phyloP scores from a whole-genome alignment of 305 asterid species.

The Fraxinus angustifolia region DNA sequence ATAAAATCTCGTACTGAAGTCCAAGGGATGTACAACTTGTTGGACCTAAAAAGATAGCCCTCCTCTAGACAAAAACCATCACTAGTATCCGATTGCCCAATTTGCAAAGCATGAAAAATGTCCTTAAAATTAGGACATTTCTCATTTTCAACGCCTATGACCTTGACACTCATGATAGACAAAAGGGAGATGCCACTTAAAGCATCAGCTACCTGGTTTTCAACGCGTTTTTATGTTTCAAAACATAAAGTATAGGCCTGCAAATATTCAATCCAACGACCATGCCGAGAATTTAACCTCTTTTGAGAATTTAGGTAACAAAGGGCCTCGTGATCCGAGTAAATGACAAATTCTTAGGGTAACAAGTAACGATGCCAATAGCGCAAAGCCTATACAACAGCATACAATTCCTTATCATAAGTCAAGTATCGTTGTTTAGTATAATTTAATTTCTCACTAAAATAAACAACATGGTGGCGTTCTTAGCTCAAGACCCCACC shows the following conservation, averaged over 20 bases:
- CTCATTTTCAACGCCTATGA: not conserved
- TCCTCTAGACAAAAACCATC: not conserved
- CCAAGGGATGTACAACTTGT: not conserved
- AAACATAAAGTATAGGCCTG: not conserved
- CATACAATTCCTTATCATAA: too few species aligned
- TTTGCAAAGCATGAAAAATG: not conserved
- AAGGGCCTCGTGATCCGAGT: not conserved
- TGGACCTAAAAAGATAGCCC: not conserved
- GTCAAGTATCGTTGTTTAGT: not conserved
- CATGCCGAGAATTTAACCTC: too few species aligned
- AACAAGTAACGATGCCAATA: not conserved
- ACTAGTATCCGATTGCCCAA: not conserved
- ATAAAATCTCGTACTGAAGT: not conserved
- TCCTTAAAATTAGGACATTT: not conserved
- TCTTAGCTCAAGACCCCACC: not conserved
- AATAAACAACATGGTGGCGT: not conserved
- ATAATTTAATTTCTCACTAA: not conserved
- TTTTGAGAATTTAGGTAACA: not conserved
- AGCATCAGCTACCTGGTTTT: not conserved
- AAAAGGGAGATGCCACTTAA: not conserved
- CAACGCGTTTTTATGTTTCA: not conserved
- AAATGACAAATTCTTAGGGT: not conserved
- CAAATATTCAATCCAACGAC: too few species aligned
- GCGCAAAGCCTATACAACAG: not conserved
- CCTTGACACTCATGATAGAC: not conserved